phyloP scores from a whole-genome alignment of 2,329 filamentous ascomycete species.

The Cercospora nicotianae region DNA sequence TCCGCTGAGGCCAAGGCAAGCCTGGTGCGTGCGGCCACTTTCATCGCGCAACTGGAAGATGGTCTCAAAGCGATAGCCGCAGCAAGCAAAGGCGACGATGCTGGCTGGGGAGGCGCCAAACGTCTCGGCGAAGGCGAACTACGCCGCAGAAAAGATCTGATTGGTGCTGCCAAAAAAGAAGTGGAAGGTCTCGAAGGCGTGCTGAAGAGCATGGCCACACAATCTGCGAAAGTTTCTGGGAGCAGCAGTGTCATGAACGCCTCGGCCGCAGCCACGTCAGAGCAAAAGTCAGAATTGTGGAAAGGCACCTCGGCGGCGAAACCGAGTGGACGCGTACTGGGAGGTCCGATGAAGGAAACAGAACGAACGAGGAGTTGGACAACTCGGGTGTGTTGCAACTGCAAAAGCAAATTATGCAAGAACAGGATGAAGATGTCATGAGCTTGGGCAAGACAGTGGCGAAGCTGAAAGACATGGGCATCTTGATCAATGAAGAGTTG shows the following conservation, averaged over 20 bases:
- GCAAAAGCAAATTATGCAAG: constrained; percentile 70
- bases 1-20: constrained; percentile 73
- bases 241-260: constrained; percentile 22
- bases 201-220: constrained; percentile 62
- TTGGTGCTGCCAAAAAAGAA: constrained; percentile 70
- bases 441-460: constrained; percentile 67
- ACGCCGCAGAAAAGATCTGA: constrained; percentile 67
- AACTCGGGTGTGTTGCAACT: constrained; percentile 72
- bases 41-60: constrained; percentile 65
- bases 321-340: constrained; percentile 65
- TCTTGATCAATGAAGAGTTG: constrained; percentile 73
- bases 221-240: constrained; percentile 39
- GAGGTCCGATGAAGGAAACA: constrained; percentile 69
- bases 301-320: constrained; percentile 34
- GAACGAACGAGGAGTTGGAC: constrained; percentile 74
- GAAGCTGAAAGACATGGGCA: constrained; percentile 74
- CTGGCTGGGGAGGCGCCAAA: constrained; percentile 44
- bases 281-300: constrained; percentile 41
- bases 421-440: constrained; percentile 73
- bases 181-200: constrained; percentile 73
- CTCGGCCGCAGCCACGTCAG: constrained; percentile 39
- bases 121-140: constrained; percentile 72
- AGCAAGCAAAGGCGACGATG: constrained; percentile 40
- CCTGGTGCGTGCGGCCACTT: constrained; percentile 65
- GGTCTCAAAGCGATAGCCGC: constrained; percentile 54